Evolutionary conservation across 2,329 filamentous ascomycete species (phyloP), one percentile per base, ranked within the genome.

Genomic region (Aspergillus unguis): DNA sequence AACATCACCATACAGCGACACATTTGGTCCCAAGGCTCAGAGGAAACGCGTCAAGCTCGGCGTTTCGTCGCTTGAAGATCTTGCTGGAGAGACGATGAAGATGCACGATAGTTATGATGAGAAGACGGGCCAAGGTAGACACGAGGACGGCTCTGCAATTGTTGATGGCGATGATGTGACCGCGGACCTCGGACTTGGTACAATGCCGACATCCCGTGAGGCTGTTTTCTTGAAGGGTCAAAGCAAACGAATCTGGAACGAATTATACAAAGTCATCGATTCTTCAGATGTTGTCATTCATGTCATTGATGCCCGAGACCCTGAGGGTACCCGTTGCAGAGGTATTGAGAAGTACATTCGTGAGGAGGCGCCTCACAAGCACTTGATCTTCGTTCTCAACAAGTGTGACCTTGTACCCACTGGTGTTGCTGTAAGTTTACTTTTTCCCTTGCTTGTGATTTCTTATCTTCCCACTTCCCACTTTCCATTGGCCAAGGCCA

Each of bases 251-350:
- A 96, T 96, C 62, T 96, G 90, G 92, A 97, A 97, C 74, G 92
- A 99, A 70, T 77, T 97, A 40, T 87, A 94, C 80, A 95, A 95
- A 75, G 91, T 94, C 65, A 94, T 96, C 56, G 92, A 96, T 74
- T 95, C 90, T 3, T 94, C 88, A 7, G 94, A 99, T 72, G 92
- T 99, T 33, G 85, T 99, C 42, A 87, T 99, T n/a, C 94, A 96
- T 65, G 88, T 96, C 10, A 77, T 96, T 1, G 92, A 96, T 71
- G 91, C 92, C 37, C 82, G 91, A 73, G 91, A 96, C 71, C 92
- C 91, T 3, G 75, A 92, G 8, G 94, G 94, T 32, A 97, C 94
- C 11, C 82, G 94, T 50, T 99, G 94, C 77, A 82, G 86, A 29
- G 90, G 88, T 63, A 86, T 95, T 26, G 89, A 99, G 70, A 96